Base-by-base conservation (phyloP, 495 filamentous ascomycete species). In the Amniculicola lignicola region DNA sequence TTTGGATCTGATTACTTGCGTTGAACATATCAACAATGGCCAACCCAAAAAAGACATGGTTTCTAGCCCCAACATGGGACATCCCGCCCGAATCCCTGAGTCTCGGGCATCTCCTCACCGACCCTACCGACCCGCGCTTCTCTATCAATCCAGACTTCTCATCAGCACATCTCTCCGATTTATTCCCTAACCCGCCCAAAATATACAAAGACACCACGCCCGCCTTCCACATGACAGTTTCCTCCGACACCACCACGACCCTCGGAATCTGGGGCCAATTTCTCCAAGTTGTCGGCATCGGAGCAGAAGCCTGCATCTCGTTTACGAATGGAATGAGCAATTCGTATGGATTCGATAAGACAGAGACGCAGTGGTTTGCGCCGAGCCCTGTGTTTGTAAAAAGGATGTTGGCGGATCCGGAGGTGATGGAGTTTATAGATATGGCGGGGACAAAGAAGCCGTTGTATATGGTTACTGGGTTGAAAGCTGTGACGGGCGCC, bases 41-140 rank as follows among this genome's bases (percentile, higher is more conserved):
- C 14, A 43, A 43, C 24, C 40, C 3, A 15, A 43, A 43, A 21
- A 43, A 43, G 24, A 21, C 40, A 21, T 43, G 40, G 40, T 43
- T 21, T 21, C 40, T 43, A 14, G 40, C 21, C 4, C 16, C 4
- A 2, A 43, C 40, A 5, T 21, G 40, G 40, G 16, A 43, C 4
- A 21, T 43, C 4, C 40, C 40, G 21, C 16, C 40, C 14, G 12
- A 4, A 2, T 2, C 40, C 21, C 4, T 43, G 2, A 11, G 40
- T 18, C 21, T 21, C 14, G 16, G 40, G 2, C 21, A 43, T 21
- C 40, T 43, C 6, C 18, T 43, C 15, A 21, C 40, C 21, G 40
- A 43, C 4, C 21, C 21, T 5, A 43, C 40, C 21, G 40, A 43
- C 24, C 40, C 40, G 14, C 40, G 40, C 12, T 43, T 19, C 24